Base-by-base conservation (phyloP, 176 grass and related monocot species). In the Cocos nucifera region DNA sequence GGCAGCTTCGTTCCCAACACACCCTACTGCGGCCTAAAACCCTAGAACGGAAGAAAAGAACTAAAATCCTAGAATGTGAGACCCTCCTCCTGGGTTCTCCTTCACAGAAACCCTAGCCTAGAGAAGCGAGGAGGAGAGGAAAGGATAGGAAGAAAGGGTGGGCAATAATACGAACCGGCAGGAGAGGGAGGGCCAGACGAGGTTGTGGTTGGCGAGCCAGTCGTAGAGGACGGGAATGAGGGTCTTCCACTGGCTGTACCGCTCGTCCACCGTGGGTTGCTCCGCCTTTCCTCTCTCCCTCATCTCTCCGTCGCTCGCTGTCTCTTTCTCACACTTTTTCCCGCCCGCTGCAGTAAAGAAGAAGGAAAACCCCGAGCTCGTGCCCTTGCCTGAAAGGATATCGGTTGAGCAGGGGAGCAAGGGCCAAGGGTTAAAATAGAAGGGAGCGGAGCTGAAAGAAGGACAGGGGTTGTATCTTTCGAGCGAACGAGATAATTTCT, bases 201-300 rank as follows among this genome's bases (percentile, higher is more conserved):
- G 83, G 69, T 96, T 90, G 83, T 96, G 86, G 83, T 90, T 87
- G 25, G 83, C 73, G 69, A 96, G 83, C 92, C 87, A 96, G 73
- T 96, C 92, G 73, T 96, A 90, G 75, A 96, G 80, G 50, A 88
- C 83, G 2, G 92, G 91, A 61, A 96, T 74, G 26, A 85, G 83
- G 54, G 86, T 90, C 51, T 96, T 96, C 86, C 92, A 96, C 67
- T 85, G 83, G 65, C 78, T 60, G 58, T 96, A 91, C 58, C 74
- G 57, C 72, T 96, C 80, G 61, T 96, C 84, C 53, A 97, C 78
- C 58, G 80, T 82, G 80, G 86, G 35, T 12, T 44, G 35, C 35
- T 12, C 77, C 57, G 67, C 24, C 49, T 50, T 72, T n/a, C 79
- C 73, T 49, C 72, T 87, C 62, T 96, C 78, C 72, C 63, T 87